Evolutionary conservation across 2,329 filamentous ascomycete genomes (phyloP).

Genomic region (Colletotrichum melonis): DNA sequence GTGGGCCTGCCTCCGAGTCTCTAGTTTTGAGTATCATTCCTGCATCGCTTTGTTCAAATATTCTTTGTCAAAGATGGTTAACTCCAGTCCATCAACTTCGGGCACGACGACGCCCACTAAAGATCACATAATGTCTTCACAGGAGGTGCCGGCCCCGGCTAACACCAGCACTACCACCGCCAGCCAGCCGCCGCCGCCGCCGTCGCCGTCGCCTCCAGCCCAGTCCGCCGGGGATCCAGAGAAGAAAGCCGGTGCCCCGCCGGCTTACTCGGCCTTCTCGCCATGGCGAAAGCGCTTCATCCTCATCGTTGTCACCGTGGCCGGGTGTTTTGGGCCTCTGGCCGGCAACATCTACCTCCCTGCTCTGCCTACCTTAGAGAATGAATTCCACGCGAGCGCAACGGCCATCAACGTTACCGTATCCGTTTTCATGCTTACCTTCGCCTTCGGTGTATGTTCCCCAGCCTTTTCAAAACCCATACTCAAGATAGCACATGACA

Average conservation of each 20-base stretch:
- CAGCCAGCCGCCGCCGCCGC: no score
- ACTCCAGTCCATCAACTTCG: constrained; percentile 19
- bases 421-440: constrained; percentile 56
- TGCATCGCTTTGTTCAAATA: neutral
- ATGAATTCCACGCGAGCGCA: constrained; percentile 49
- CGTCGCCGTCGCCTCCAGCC: neutral
- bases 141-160: neutral
- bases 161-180: neutral
- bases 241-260: constrained; percentile 20
- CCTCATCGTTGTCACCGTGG: constrained; percentile 50
- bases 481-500: neutral
- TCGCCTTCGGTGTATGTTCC: constrained; percentile 49
- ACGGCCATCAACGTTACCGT: constrained; percentile 55
- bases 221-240: constrained; percentile 33
- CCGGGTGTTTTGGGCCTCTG: constrained; percentile 55
- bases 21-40: neutral
- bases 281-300: constrained; percentile 49
- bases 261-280: constrained; percentile 51
- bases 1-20: neutral
- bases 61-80: constrained; percentile 4
- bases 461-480: neutral
- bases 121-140: neutral
- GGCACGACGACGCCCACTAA: constrained; percentile 20
- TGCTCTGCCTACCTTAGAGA: constrained; percentile 48
- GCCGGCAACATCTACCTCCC: constrained; percentile 58